phyloP scores from a whole-genome alignment of 2,329 filamentous ascomycete species.

The Trichoderma sp. region DNA sequence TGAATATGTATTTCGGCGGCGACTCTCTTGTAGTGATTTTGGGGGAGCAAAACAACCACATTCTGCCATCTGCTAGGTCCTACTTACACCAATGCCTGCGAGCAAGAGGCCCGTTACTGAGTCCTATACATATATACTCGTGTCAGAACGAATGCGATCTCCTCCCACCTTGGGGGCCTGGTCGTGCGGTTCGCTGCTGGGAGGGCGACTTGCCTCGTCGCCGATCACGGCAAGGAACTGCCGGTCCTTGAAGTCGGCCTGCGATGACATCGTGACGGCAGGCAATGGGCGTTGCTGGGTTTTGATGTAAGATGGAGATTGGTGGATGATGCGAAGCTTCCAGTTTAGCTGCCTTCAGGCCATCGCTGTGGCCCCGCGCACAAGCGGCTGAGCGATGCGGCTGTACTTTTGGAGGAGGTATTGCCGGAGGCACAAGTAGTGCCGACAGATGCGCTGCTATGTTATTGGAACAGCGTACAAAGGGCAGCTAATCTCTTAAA shows the following conservation, averaged over 20 bases:
- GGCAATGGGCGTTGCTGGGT: constrained; percentile 3
- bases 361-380: constrained; percentile 9
- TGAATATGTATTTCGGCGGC: neutral
- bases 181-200: neutral
- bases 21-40: neutral
- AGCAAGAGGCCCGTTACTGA: constrained; percentile 94
- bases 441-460: neutral
- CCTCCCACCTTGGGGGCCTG: neutral
- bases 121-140: constrained; percentile 58
- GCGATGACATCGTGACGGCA: constrained; percentile 47
- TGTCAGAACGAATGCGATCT: constrained; percentile 31
- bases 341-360: constrained; percentile 10
- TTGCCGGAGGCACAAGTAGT: constrained; percentile 15
- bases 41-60: neutral
- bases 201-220: constrained; percentile 69
- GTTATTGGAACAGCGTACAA: neutral
- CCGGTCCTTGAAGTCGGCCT: constrained; percentile 73
- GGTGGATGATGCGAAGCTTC: constrained; percentile 23
- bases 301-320: constrained; percentile 9
- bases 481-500: neutral
- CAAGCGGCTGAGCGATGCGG: neutral
- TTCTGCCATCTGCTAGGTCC: neutral
- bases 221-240: constrained; percentile 98
- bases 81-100: constrained; percentile 83
- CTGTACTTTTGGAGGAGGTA: neutral